Conservation (phyloP, 352 stramenopile genomes). For the Blastocystis sp. region DNA sequence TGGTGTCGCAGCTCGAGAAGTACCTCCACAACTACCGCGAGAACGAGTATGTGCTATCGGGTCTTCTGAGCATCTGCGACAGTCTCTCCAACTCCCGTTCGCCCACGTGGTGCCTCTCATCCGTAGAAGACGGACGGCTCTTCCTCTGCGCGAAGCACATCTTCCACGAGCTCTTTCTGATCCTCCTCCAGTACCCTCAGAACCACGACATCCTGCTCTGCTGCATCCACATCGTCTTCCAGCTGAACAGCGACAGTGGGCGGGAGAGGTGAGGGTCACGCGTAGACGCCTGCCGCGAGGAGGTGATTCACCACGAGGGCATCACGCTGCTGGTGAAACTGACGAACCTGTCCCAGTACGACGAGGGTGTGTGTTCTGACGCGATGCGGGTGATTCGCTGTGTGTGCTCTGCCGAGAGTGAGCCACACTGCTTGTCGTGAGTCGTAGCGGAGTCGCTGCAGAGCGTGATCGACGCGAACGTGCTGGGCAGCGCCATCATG, state of each 20-base stretch:
- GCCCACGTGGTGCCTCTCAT: background rate
- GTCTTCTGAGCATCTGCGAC: constrained; percentile 12
- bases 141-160: constrained; percentile 44
- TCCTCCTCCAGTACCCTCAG: background rate
- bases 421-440: background rate
- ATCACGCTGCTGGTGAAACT: constrained; percentile 10
- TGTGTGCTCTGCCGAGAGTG: constrained; percentile 17
- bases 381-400: constrained; percentile 18
- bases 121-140: background rate
- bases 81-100: background rate
- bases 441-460: constrained; percentile 5
- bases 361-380: constrained; percentile 1
- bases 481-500: constrained; percentile 38
- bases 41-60: constrained; percentile 13
- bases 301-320: constrained; percentile 21
- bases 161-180: background rate
- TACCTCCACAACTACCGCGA: background rate
- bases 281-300: background rate
- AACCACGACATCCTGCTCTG: constrained; percentile 22
- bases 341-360: constrained; percentile 8
- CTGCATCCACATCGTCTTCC: constrained; percentile 26
- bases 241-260: constrained; percentile 10
- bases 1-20: background rate
- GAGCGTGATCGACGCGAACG: background rate
- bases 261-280: background rate